Evolutionary conservation across 306 rosid genomes (phyloP).

Genomic region (Medicago lupulina): DNA sequence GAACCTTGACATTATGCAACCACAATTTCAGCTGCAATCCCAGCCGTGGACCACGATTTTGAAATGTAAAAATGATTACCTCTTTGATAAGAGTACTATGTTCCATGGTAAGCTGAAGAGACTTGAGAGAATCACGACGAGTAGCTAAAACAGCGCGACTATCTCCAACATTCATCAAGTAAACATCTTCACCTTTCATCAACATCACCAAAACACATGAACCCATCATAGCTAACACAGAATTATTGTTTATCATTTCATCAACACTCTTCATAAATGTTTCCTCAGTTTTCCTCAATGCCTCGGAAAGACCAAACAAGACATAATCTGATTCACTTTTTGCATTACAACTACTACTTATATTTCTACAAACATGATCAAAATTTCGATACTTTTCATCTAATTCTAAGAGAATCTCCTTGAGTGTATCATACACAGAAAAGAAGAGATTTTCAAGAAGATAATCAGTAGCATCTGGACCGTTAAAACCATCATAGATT

Average conservation of each 20-base stretch:
- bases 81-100: slow-evolving; percentile 68
- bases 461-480: slow-evolving; percentile 94
- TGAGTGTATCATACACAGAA: slow-evolving; percentile 60
- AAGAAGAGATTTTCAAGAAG: slow-evolving; percentile 65
- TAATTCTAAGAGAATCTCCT: slow-evolving; percentile 42
- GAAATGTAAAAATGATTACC: slow-evolving; percentile 44
- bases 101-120: slow-evolving; percentile 75
- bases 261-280: slow-evolving; percentile 58
- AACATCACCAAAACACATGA: slow-evolving; percentile 92
- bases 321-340: too few species aligned
- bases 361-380: too few species aligned
- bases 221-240: slow-evolving; percentile 88
- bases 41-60: too few species aligned
- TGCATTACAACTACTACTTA: too few species aligned
- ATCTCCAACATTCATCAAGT: slow-evolving; percentile 91
- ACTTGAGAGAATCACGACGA: slow-evolving; percentile 29
- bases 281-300: slow-evolving; percentile 67
- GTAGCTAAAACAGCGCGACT: slow-evolving; percentile 73
- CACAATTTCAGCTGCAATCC: too few species aligned
- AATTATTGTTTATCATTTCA: slow-evolving; percentile 55
- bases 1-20: too few species aligned
- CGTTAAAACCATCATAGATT: slow-evolving; percentile 89
- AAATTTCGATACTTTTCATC: slow-evolving; percentile 33
- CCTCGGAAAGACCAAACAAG: slow-evolving; percentile 69
- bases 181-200: slow-evolving; percentile 84